These are phyloP conservation scores for Oidiodendron maius DNA, from an alignment of 495 filamentous ascomycete genomes.

Conservation along the genomic window DNA sequence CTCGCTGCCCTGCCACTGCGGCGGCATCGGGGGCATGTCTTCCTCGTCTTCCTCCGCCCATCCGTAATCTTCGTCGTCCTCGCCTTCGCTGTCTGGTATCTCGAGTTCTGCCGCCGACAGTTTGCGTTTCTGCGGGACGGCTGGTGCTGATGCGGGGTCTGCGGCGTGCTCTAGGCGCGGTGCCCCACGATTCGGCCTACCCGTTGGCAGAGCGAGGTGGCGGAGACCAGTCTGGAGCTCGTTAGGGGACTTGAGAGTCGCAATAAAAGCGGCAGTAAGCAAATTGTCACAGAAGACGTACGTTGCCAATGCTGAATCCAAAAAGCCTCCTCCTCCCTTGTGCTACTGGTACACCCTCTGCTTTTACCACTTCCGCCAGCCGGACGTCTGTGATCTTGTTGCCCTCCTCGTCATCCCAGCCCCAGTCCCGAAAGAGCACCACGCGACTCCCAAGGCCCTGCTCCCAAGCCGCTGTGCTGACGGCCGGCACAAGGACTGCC, in stretches of 20 bases:
- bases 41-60: slow-evolving; percentile 24
- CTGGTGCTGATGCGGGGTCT: background rate
- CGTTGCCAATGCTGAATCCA: slow-evolving; percentile 16
- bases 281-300: background rate
- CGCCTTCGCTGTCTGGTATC: slow-evolving; percentile 22
- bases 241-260: background rate
- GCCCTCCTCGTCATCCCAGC: slow-evolving; percentile 18
- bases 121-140: slow-evolving; percentile 21
- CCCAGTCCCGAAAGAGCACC: slow-evolving; percentile 55
- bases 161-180: background rate
- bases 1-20: slow-evolving; percentile 24
- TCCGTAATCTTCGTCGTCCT: slow-evolving; percentile 25
- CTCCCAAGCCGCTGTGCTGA: slow-evolving; percentile 58
- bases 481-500: slow-evolving; percentile 48
- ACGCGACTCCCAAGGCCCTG: slow-evolving; percentile 48
- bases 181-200: background rate
- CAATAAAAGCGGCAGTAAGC: background rate
- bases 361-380: slow-evolving; percentile 17
- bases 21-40: slow-evolving; percentile 17
- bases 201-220: slow-evolving; percentile 7
- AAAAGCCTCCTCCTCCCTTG: slow-evolving; percentile 5
- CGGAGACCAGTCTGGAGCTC: slow-evolving; percentile 9
- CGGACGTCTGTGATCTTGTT: slow-evolving; percentile 8
- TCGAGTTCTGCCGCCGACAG: slow-evolving; percentile 13
- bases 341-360: slow-evolving; percentile 14